phyloP scores from a whole-genome alignment of 148 eudicot genomes.

The Polygonum aviculare region DNA sequence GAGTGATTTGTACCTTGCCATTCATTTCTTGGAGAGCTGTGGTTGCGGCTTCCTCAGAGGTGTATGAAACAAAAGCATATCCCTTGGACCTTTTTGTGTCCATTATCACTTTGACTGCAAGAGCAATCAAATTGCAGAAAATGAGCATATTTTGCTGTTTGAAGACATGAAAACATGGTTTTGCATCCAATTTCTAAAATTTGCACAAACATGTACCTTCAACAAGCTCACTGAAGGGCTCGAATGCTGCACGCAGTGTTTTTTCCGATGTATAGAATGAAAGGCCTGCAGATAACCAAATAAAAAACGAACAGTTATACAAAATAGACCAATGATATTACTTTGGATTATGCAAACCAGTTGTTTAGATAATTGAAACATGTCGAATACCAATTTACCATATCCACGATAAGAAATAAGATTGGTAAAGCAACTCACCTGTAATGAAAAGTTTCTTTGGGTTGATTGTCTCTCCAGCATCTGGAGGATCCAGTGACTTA shows the following conservation, averaged over 20 bases:
- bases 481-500: conserved; percentile 19
- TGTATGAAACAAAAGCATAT: conserved; percentile 77
- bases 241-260: conserved; percentile 80
- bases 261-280: conserved; percentile 97
- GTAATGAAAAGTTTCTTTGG: conserved; percentile 87
- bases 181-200: neutral
- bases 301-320: neutral
- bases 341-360: neutral
- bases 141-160: neutral
- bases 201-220: conserved; percentile 45
- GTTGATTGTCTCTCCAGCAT: conserved; percentile 28
- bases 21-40: conserved; percentile 88
- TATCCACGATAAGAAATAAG: neutral
- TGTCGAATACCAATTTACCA: neutral
- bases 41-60: conserved; percentile 62
- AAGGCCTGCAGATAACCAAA: conserved; percentile 37
- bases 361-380: neutral
- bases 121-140: neutral
- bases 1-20: conserved; percentile 54
- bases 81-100: conserved; percentile 96
- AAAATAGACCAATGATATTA: neutral
- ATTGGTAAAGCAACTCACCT: conserved; percentile 35
- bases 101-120: conserved; percentile 78
- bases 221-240: conserved; percentile 74
- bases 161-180: neutral